Evolutionary conservation across 441 rosid species (phyloP).

Genomic region (Macaranga tanarius): DNA sequence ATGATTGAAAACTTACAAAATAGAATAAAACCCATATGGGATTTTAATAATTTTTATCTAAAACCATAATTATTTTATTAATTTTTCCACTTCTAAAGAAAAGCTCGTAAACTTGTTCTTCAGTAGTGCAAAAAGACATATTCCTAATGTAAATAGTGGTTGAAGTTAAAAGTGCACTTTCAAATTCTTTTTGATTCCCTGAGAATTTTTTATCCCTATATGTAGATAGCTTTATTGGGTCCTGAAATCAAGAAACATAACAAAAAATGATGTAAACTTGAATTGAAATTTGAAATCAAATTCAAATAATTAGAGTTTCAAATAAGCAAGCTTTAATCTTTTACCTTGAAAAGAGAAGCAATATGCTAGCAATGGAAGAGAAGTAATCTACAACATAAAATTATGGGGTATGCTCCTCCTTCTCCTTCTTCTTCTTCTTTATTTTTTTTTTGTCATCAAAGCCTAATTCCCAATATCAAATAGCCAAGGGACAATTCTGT

Average conservation of each 20-base stretch:
- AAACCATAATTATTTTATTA: conserved; percentile 94
- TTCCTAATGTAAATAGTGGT: conserved; percentile 82
- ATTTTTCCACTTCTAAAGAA: conserved; percentile 91
- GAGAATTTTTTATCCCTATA: conserved; percentile 79
- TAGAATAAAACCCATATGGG: conserved; percentile 96
- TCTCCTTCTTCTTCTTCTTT: no score
- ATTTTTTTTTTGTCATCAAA: no score
- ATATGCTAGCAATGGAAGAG: conserved; percentile 25
- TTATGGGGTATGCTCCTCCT: no score
- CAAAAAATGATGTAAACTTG: not conserved
- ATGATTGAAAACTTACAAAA: conserved; percentile 48
- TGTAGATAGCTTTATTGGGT: conserved; percentile 73
- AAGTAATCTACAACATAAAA: not conserved
- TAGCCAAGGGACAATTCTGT: no score
- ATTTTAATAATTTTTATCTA: conserved; percentile 92
- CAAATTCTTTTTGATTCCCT: conserved; percentile 90
- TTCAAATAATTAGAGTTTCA: not conserved
- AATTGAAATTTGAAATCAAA: not conserved
- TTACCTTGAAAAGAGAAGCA: conserved; percentile 92
- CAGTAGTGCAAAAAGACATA: conserved; percentile 93
- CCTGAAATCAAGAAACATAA: conserved; percentile 36
- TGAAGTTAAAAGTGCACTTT: conserved; percentile 61
- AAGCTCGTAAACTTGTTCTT: conserved; percentile 96
- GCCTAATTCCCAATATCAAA: no score
- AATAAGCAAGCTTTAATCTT: not conserved